Base-by-base conservation (phyloP, 306 rosid genomes). In the Dicorynia guianensis region DNA sequence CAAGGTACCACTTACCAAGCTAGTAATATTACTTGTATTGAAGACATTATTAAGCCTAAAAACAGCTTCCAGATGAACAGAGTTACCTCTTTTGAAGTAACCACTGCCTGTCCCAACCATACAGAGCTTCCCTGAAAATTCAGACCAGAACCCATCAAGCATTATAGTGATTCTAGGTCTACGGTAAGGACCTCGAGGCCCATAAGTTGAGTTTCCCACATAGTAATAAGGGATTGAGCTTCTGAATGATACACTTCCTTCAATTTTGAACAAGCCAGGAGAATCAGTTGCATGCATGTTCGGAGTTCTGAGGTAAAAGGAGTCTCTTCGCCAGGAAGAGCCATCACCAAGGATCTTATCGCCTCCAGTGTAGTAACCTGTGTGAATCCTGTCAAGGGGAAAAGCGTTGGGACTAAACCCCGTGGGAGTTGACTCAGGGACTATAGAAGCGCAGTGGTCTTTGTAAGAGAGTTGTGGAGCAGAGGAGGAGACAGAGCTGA, bases 91-190 rank as follows among this genome's bases (percentile, higher is more conserved):
- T 81, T 44, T 63, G 3, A 68, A 67, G 74, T 52, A 61, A n/a
- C 71, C 52, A 20, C 0, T 48, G 19, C 78, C 77, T 5, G 50
- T 59, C 2, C 91, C 93, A 66, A 90, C 87, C 87, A 83, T 79
- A 63, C 96, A 88, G 46, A 86, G 67, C 25, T 84, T 75, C 39
- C 86, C 93, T 6, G 76, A 71, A 36, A 91, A 64, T 63, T 65
- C 60, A 53, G 87, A 90, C 91, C 89, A 90, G 69, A 84, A 88
- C 43, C 93, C 96, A 4, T 40, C 60, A 46, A 90, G 86, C 30
- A 2, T 65, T 33, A 86, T 76, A 12, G 9, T 60, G 7, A 76
- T 11, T 11, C 43, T 12, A 0, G 6, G 7, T 42, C 25, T 38
- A 7, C 3, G 67, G 15, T 14, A 6, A n/a, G 8, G 43, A 25